Conservation (phyloP, 768 basidiomycete genomes). For the Mrakia hoshinonis region DNA sequence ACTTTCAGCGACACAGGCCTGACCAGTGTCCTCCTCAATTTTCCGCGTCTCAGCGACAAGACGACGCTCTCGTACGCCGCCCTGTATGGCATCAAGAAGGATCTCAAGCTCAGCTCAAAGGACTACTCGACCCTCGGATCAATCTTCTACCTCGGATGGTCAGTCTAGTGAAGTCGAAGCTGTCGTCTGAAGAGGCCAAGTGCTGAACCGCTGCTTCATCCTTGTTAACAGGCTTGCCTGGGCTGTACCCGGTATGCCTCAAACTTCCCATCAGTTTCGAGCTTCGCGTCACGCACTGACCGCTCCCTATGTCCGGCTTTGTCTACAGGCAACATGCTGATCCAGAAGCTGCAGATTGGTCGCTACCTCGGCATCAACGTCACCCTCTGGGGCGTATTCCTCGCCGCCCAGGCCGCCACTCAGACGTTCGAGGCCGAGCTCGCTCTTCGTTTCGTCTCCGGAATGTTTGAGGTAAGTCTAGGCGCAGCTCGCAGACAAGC, state of each 20-base stretch:
- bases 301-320: too few relatives aligned
- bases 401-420: constrained; percentile 44
- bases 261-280: too few relatives aligned
- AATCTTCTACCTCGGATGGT: constrained; percentile 42
- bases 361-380: constrained; percentile 45
- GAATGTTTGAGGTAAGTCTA: constrained; percentile 32
- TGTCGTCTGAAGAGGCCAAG: too few relatives aligned
- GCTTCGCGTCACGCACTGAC: too few relatives aligned
- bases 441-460: constrained; percentile 42
- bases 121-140: constrained; percentile 40
- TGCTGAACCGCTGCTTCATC: background rate
- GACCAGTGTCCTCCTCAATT: background rate
- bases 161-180: background rate
- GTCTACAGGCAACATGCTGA: constrained; percentile 44
- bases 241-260: constrained; percentile 46
- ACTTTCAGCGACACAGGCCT: too few relatives aligned
- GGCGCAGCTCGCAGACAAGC: background rate
- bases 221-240: constrained; percentile 40
- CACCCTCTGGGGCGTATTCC: constrained; percentile 42
- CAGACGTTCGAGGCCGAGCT: constrained; percentile 42
- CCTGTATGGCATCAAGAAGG: constrained; percentile 40
- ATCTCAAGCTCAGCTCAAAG: constrained; percentile 38
- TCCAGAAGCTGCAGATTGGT: constrained; percentile 43
- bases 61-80: constrained; percentile 28
- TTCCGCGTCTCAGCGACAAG: background rate